Evolutionary conservation across 2,329 filamentous ascomycete genomes (phyloP), one percentile per base, ranked within the genome.

Genomic region (Diplodia intermedia): DNA sequence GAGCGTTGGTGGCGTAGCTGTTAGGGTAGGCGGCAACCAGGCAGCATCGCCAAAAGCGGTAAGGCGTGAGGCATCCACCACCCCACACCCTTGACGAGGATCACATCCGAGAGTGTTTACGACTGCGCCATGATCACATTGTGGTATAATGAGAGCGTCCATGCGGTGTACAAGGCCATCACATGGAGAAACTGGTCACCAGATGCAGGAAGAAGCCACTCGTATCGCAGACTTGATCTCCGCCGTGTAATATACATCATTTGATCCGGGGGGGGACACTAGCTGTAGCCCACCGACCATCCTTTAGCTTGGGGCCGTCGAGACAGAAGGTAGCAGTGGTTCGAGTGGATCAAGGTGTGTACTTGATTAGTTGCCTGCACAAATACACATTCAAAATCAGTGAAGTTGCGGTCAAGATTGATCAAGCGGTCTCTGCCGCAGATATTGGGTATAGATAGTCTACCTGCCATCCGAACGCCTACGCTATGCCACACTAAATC

Each of bases 401-500:
- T 8, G n/a, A 8, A 43, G 14, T 18, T 43, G 5, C 6, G 40
- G 40, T 43, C 14, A 18, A 43, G 18, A 6, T 18, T 26, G n/a
- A 40, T 43, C 33, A 23, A 20, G 36, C 33, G n/a, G 31, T 38
- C 3, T 60, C 43, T 47, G 43, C 43, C 43, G 43, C 43, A 20
- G 43, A 47, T 47, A 47, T 36, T 62, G 60, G 60, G 60, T 63
- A 63, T 63, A 63, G 26, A 62, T 20, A 14, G 29, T 62, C 29
- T 62, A 63, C n/a, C 47, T 18, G 26, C 60, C 18, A 23, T 26
- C 36, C 29, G 6, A 66, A 52, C 65, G 53, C 65, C 65, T 36
- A 38, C 36, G 65, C 65, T 57, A 52, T 66, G 65, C 53, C 9
- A 38, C 11, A 18, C 7, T 40, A 4, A n/a, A 33, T 55, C 29